Evolutionary conservation across 306 rosid genomes (phyloP).

Genomic region (Arachis stenosperma): DNA sequence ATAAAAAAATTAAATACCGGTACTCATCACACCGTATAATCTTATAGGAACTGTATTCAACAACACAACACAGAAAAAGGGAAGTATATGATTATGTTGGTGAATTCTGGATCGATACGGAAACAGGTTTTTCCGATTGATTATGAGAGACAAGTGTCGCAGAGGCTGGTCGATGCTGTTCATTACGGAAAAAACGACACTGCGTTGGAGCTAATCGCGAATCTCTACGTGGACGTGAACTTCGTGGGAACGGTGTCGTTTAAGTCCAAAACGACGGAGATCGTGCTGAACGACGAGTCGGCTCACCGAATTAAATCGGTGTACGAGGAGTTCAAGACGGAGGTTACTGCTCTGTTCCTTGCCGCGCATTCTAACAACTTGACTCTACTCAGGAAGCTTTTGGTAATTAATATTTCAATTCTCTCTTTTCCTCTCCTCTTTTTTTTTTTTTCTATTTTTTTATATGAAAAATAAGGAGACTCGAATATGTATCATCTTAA

Average conservation of each 20-base stretch:
- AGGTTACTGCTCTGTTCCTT: constrained; percentile 67
- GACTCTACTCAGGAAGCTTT: constrained; percentile 50
- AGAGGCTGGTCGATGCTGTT: constrained; percentile 58
- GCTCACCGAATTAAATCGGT: constrained; percentile 53
- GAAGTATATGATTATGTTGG: constrained; percentile 40
- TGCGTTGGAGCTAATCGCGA: constrained; percentile 42
- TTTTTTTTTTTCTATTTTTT: neutral
- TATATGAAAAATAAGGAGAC: too few species aligned
- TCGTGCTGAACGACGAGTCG: constrained; percentile 53
- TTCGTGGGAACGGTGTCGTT: constrained; percentile 64
- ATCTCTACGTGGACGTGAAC: constrained; percentile 62
- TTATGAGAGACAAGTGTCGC: constrained; percentile 55
- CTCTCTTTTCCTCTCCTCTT: neutral
- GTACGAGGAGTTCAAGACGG: constrained; percentile 68
- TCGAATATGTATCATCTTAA: too few species aligned
- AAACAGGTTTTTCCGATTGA: constrained; percentile 58
- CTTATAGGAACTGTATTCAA: neutral
- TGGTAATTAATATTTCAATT: constrained; percentile 49
- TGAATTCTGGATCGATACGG: constrained; percentile 35
- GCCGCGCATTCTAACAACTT: constrained; percentile 65
- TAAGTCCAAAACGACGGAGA: constrained; percentile 58
- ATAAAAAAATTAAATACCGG: too few species aligned
- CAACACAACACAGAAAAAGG: neutral
- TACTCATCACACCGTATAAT: too few species aligned
- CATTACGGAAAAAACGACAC: constrained; percentile 36